Evolutionary conservation across 108 stramenopile genomes (phyloP), one percentile per base, ranked within the genome.

Genomic region (Schizochytrium sp.): DNA sequence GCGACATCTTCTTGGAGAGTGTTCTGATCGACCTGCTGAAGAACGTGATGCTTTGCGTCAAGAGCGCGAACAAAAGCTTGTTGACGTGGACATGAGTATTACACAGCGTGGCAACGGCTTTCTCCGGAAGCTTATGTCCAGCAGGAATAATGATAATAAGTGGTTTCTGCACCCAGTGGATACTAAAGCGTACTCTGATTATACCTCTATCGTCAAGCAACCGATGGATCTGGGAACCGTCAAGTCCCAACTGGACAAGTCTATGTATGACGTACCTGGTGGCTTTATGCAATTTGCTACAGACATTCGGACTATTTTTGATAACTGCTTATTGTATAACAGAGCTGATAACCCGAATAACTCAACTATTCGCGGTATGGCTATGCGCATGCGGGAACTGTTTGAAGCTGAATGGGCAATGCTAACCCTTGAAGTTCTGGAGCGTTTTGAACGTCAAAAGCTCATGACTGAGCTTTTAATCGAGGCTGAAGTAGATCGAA

Each of bases 321-420:
- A 83, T 47, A 83, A 83, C 76, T 83, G 76, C 55, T 40, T 83
- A 17, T n/a, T 55, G 76, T 83, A 83, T 53, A 83, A 83, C 40
- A 28, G 28, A 28, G 50, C 76, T 10, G 76, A 83, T n/a, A 47
- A 38, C 45, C 50, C 47, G 15, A 53, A 10, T 53, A 83, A 83
- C 76, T 8, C 55, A 8, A 8, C 10, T 28, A 40, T 83, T 56
- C 47, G 76, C 50, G 76, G 40, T 47, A 55, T 55, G 50, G 76
- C 76, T 5, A 49, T 55, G 45, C 47, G 76, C 17, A 83, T 83
- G 76, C 76, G 76, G 50, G 76, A 83, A 5, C 47, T 83, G 45
- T 83, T 83, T 42, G 76, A 83, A 42, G 40, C 76, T 0, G 76
- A 83, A 28, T 83, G 76, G 76, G 76, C 50, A 49, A 83, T n/a